Base-by-base conservation (phyloP, 768 basidiomycete genomes). In the Candolleomyces eurysporus region DNA sequence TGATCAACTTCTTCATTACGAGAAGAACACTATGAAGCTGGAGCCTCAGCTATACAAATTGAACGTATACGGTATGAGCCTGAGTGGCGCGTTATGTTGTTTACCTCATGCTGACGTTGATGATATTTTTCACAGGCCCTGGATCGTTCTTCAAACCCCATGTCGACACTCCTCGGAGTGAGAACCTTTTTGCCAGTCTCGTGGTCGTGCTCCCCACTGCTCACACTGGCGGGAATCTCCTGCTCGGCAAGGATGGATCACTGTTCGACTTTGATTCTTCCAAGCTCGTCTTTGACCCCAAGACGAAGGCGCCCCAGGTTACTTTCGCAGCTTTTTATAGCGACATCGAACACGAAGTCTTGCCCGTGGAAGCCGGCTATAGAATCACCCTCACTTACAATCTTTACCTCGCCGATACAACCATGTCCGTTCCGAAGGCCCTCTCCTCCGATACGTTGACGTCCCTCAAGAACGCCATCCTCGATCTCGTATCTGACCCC, bases 111-210 rank as follows among this genome's bases (percentile, higher is more conserved):
- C 40, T 19, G 45, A 30, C 39, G 45, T 22, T 46, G 22, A 13
- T 48, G 11, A 39, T 43, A 21, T 7, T 13, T 7, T 46, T 31
- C 14, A 48, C 54, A 81, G 80, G 73, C 1, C 65, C 74, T 50
- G 82, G 72, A 10, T 75, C 75, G 0, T 83, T 81, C 65, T 84
- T 84, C 74, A 82, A 82, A 63, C 45, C 78, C 0, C 83, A 83
- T 63, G 73, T 77, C 46, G 84, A 84, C 60, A 82, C 82, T 0
- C 81, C 80, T 5, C 76, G 78, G 8, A 65, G 70, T 8, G 70
- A 72, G 8, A 64, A 65, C 30, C 83, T 84, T 77, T 79, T 86
- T 42, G 83, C 80, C 1, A 84, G 84, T 1, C 74, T 87, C 9
- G 78, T 84, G 1, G 63, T 84, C 39, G 74, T 81, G n/a, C 75